Evolutionary conservation across 345 rosid genomes (phyloP).

Genomic region (Conringia planisiliqua): DNA sequence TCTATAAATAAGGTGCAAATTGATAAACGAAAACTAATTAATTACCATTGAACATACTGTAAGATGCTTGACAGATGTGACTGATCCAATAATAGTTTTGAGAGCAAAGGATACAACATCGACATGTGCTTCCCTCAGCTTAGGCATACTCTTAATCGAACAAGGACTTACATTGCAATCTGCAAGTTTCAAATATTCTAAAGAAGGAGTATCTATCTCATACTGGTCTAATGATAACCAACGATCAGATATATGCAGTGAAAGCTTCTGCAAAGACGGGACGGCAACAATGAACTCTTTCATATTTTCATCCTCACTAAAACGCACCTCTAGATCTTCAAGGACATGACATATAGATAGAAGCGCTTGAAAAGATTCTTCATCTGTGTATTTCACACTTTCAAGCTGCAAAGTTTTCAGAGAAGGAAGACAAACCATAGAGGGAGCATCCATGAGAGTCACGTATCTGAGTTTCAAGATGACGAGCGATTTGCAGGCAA

Average conservation of each 20-base stretch:
- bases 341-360: background rate
- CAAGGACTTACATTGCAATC: background rate
- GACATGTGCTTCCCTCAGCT: background rate
- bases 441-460: background rate
- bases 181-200: background rate
- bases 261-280: background rate
- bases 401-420: background rate
- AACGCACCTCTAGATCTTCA: background rate
- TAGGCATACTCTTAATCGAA: background rate
- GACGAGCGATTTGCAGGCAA: background rate
- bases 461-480: background rate
- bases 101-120: background rate
- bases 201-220: background rate
- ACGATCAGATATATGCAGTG: background rate
- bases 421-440: background rate
- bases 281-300: background rate
- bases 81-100: background rate
- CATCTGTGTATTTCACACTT: background rate
- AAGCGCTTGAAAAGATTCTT: background rate
- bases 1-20: background rate
- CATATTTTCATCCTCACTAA: background rate
- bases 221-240: background rate
- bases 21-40: background rate
- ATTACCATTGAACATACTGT: background rate
- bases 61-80: constrained; percentile 3